phyloP scores from a whole-genome alignment of 257 asterid genomes.

The Lycium ferocissimum region DNA sequence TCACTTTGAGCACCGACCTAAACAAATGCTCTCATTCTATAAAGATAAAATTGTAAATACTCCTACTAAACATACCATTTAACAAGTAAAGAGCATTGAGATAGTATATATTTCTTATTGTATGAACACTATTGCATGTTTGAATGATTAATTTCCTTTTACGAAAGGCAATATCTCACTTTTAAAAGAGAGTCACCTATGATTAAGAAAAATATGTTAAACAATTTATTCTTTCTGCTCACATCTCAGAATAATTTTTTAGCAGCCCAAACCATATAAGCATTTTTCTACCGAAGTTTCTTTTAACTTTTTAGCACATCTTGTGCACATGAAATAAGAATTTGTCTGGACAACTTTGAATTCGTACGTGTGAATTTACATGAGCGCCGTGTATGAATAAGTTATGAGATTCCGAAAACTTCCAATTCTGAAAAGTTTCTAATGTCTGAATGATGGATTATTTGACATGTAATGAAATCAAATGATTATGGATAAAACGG shows the following conservation, averaged over 20 bases:
- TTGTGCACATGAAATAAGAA: not conserved
- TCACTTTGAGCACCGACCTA: not conserved
- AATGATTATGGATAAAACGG: no score
- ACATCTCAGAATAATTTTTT: not conserved
- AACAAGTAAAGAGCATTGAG: not conserved
- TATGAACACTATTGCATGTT: no score
- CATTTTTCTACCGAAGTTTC: not conserved
- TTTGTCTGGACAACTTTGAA: constrained; percentile 11
- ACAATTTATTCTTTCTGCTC: not conserved
- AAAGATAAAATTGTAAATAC: not conserved
- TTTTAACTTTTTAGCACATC: not conserved
- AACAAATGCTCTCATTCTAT: not conserved
- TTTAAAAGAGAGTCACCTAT: not conserved
- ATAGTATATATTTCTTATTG: no score
- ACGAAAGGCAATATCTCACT: no score
- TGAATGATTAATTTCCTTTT: no score
- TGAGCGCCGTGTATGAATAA: no score
- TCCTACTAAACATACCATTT: not conserved
- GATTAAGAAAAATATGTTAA: not conserved
- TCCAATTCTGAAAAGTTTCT: no score
- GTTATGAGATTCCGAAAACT: no score
- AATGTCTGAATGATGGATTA: no score
- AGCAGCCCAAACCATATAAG: not conserved
- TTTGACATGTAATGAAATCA: no score
- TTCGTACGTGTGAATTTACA: not conserved